Base-by-base conservation (phyloP, 805 yeast species). In the Ogataea trehalophila region DNA sequence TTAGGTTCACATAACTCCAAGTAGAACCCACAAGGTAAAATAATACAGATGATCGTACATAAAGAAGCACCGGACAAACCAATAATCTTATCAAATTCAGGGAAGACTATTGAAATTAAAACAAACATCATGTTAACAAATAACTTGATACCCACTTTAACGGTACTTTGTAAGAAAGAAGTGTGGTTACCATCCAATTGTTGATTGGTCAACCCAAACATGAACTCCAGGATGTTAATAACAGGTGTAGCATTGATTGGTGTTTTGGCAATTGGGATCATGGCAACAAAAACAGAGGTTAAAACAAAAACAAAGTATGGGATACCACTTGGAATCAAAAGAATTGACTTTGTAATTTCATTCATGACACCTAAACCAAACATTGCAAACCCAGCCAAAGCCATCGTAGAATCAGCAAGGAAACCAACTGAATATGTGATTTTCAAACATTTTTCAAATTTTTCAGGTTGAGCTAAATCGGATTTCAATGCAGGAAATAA, bases 241-340 rank as follows among this genome's bases (percentile, higher is more conserved):
- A 90, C 85, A 0, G 97, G 97, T 59, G 88, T 76, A 7, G 95
- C 92, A 63, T 85, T 86, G 48, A 89, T 74, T 4, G 97, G 96
- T 0, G 92, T 82, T 60, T 90, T 90, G 4, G 96, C 90, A 35
- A 89, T 69, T 2, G 97, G 96, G 17, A 90, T 81, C 41, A 87
- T 62, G 16, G 95, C 83, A 68, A 89, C 86, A 47, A 87, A 72
- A 0, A 77, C 72, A 44, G 92, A 82, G 41, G 87, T 74, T 36
- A 80, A 65, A 29, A 77, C 43, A 45, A 76, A 75, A 1, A 85
- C 73, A 63, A 79, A 76, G 14, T 62, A 56, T 1, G 96, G 95
- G 60, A 85, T 89, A 0, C 88, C 87, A 9, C 31, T 26, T 5
- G 69, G 57, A 4, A 86, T 84, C 13, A 72, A 59, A 65, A 90